Evolutionary conservation across 768 basidiomycete species (phyloP).

Genomic region (Phaeotremella skinneri): DNA sequence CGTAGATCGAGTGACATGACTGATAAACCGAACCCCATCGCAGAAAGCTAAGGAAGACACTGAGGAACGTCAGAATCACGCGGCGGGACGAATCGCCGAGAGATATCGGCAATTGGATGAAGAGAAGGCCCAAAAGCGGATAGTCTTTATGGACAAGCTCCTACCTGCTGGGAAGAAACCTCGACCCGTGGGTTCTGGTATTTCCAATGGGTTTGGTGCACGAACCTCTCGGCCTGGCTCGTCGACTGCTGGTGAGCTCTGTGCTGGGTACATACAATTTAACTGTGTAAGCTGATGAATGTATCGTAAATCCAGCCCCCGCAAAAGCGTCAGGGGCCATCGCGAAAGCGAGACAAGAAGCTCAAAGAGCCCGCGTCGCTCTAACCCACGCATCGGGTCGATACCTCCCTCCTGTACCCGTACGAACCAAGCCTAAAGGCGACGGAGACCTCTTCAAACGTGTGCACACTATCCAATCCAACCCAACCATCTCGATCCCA

Average conservation of each 20-base stretch:
- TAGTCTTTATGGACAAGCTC: slow-evolving; percentile 34
- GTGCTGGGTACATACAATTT: not conserved
- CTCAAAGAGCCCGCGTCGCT: slow-evolving; percentile 35
- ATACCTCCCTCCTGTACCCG: slow-evolving; percentile 29
- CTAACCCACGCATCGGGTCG: slow-evolving; percentile 40
- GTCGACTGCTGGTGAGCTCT: not conserved
- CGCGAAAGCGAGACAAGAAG: slow-evolving; percentile 35
- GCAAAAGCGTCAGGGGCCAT: slow-evolving; percentile 15
- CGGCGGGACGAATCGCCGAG: slow-evolving; percentile 27
- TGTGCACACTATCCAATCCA: slow-evolving; percentile 11
- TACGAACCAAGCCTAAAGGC: not conserved
- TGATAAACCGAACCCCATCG: not conserved
- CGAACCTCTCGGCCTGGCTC: not conserved
- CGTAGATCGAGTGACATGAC: not conserved
- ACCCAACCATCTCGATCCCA: not conserved
- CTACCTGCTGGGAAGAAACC: slow-evolving; percentile 4
- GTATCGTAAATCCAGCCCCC: not conserved
- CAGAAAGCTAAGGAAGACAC: slow-evolving; percentile 41
- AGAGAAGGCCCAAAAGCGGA: slow-evolving; percentile 31
- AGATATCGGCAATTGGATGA: slow-evolving; percentile 37
- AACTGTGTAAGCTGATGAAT: not conserved
- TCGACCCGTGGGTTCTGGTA: not conserved
- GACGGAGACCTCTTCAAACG: slow-evolving; percentile 22
- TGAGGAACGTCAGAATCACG: slow-evolving; percentile 23
- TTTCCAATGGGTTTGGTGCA: not conserved